These are phyloP conservation scores for Fistulifera solaris DNA, from an alignment of 108 stramenopile genomes.

Conservation along the genomic window DNA sequence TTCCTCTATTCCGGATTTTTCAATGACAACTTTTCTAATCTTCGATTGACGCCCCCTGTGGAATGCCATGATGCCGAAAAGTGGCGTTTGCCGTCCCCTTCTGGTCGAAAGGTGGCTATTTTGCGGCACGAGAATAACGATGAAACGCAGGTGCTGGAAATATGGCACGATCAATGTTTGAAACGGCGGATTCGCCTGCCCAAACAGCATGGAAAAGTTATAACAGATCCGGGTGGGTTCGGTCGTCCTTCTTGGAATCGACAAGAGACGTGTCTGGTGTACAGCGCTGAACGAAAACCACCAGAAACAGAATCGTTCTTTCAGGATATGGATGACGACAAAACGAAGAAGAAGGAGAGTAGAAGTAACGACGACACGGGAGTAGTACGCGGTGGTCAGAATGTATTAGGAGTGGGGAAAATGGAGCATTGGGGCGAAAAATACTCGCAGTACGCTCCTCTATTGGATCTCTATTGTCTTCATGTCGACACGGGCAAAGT, in stretches of 20 bases:
- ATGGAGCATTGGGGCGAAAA: constrained; percentile 72
- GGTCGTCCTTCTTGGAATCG: constrained; percentile 52
- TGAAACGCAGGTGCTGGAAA: constrained; percentile 36
- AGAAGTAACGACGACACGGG: neutral
- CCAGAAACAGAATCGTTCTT: constrained; percentile 42
- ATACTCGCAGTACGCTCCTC: constrained; percentile 29
- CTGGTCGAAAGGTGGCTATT: constrained; percentile 48
- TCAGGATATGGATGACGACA: neutral
- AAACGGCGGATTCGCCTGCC: constrained; percentile 39
- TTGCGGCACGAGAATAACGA: constrained; percentile 16
- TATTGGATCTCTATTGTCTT: constrained; percentile 53
- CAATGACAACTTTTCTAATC: neutral
- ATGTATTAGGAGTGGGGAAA: constrained; percentile 60
- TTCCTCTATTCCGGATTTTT: constrained; percentile 49
- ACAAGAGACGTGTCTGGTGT: constrained; percentile 50
- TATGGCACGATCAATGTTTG: constrained; percentile 47
- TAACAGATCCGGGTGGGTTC: constrained; percentile 55
- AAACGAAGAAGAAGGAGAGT: constrained; percentile 6
- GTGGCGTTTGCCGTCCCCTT: constrained; percentile 54
- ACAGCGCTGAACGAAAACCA: constrained; percentile 50
- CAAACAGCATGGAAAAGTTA: constrained; percentile 44
- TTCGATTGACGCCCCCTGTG: constrained; percentile 30
- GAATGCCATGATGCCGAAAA: constrained; percentile 43
- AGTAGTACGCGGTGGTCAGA: constrained; percentile 34
- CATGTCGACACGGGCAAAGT: constrained; percentile 47